Evolutionary conservation across 495 filamentous ascomycete genomes (phyloP).

Genomic region (Penicillium atrosanguineum): DNA sequence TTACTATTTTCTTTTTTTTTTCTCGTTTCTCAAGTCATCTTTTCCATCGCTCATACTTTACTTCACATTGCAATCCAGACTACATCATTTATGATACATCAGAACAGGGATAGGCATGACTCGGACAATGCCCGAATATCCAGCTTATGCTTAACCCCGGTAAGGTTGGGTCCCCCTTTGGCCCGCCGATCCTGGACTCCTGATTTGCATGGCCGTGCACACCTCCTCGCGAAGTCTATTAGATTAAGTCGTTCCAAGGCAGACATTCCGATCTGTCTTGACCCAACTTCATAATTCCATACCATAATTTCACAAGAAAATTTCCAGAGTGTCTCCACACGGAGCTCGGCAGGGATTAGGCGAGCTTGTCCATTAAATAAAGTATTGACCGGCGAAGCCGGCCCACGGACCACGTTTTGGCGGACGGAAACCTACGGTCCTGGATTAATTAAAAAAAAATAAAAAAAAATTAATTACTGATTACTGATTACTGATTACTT

Average conservation of each 20-base stretch:
- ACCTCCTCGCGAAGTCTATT: constrained; percentile 19
- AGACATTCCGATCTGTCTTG: constrained; percentile 5
- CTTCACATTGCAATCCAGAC: constrained; percentile 1
- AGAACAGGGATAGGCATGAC: constrained; percentile 24
- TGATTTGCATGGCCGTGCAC: constrained; percentile 20
- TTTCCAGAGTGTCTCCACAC: background rate
- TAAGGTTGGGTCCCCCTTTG: constrained; percentile 40
- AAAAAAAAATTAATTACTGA: background rate
- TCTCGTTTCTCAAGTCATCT: too few species aligned
- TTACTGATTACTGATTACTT: too few species aligned
- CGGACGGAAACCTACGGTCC: background rate
- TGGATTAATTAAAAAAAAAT: too few species aligned
- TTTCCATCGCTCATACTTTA: background rate
- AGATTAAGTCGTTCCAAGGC: constrained; percentile 11
- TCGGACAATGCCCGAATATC: constrained; percentile 28
- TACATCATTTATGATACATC: constrained; percentile 23
- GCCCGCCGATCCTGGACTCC: constrained; percentile 24
- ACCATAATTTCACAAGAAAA: too few species aligned
- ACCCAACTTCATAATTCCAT: background rate
- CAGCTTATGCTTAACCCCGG: constrained; percentile 47
- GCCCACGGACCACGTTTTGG: constrained; percentile 22
- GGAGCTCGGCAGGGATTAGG: constrained; percentile 7
- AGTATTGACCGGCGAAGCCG: background rate
- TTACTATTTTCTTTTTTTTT: background rate
- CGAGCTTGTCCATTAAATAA: constrained; percentile 15